Conservation (phyloP, 1,284 basidiomycete genomes). For the Heterobasidion occidentale region DNA sequence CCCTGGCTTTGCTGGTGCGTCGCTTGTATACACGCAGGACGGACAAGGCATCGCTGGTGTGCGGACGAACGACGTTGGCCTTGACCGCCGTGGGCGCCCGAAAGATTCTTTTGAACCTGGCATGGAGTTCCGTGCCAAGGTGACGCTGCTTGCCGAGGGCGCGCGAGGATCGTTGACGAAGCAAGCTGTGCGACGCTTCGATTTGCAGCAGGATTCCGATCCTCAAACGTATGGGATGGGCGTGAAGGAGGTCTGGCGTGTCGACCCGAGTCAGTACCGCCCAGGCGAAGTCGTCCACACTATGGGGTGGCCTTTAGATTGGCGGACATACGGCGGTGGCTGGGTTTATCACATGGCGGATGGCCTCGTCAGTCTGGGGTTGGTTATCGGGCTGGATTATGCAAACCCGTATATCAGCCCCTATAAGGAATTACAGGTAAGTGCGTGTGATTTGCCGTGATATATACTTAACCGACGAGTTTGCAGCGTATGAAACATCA, state of each 20-base stretch:
- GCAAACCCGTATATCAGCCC: slow-evolving; percentile 91
- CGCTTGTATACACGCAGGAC: slow-evolving; percentile 68
- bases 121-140: slow-evolving; percentile 93
- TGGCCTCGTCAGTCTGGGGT: slow-evolving; percentile 84
- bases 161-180: slow-evolving; percentile 92
- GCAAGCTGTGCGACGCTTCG: slow-evolving; percentile 72
- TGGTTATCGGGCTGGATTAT: slow-evolving; percentile 95
- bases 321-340: slow-evolving; percentile 86
- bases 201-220: slow-evolving; percentile 72
- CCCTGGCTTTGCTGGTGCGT: slow-evolving; percentile 91
- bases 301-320: slow-evolving; percentile 89
- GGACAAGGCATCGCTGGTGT: slow-evolving; percentile 75
- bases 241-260: slow-evolving; percentile 96
- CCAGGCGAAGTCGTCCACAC: slow-evolving; percentile 91
- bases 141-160: slow-evolving; percentile 94
- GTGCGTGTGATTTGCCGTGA: slow-evolving; percentile 14
- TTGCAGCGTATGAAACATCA: slow-evolving; percentile 95
- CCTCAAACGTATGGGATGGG: slow-evolving; percentile 97
- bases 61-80: slow-evolving; percentile 91
- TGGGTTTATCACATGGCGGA: slow-evolving; percentile 97
- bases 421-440: slow-evolving; percentile 87
- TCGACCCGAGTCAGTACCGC: slow-evolving; percentile 69
- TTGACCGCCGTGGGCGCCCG: slow-evolving; percentile 72
- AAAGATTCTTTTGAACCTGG: slow-evolving; percentile 94
- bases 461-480: not conserved